Evolutionary conservation across 139 green algal species (phyloP), one percentile per base, ranked within the genome.

Genomic region (Tetradesmus obliquus): DNA sequence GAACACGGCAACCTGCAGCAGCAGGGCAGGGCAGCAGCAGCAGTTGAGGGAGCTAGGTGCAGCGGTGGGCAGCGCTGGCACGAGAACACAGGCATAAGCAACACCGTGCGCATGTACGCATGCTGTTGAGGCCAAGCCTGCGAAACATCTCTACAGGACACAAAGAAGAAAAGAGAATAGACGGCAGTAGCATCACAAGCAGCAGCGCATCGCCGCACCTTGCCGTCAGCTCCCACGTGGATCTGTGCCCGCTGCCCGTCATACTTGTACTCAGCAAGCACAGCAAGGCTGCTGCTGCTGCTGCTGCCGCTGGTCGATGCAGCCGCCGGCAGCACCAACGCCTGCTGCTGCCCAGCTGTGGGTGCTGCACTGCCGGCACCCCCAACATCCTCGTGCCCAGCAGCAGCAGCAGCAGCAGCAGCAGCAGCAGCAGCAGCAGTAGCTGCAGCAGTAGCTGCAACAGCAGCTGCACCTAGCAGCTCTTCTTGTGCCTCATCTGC

Each of bases 211-310:
- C 0, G 20, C 17, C 85, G 45, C 55, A 95, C 95, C 81, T 82
- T 83, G 22, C 94, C 91, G 54, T 94, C 91, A 3, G 81, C 24
- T 88, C 94, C 83, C 55, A 99, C 55, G 92, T 99, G 98, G 8
- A 99, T 97, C 94, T 99, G 98, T 17, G 97, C 95, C 0, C 98
- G 88, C 94, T 96, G 88, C 1, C 98, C 98, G 82, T 99, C 98
- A 91, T 99, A 99, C 94, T 99, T 99, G 93, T 95, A 97, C 94
- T 99, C 97, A 5, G 95, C 94, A 17, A 94, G 66, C 2, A 94
- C 55, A 66, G 24, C 32, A 55, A 89, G 13, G 7, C 24, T 53
- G n/a, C 84, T 58, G 60, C 57, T 58, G 81, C 84, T 54, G 24
- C 58, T 81, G 84, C 57, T 55, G 58, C 84, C 7, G n/a, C 24